phyloP scores from a whole-genome alignment of 192 early-diverging fungal genomes.

The Geranomyces variabilis region DNA sequence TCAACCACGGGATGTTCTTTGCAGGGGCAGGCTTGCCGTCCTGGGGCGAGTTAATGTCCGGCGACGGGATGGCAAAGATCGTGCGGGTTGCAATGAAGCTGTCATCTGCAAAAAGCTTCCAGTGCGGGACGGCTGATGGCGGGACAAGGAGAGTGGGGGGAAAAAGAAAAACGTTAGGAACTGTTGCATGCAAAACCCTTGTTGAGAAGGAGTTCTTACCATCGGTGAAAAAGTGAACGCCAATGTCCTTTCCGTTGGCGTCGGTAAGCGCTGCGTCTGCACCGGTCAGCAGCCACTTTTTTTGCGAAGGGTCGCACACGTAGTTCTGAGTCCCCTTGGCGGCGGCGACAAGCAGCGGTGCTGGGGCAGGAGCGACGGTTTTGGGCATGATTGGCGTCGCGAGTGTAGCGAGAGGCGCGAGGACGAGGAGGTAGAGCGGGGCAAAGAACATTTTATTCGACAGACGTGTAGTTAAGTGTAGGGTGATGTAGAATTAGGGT shows the following conservation, averaged over 20 bases:
- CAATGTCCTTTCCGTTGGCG: conserved; percentile 11
- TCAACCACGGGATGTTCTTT: conserved; percentile 22
- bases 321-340: conserved; percentile 23
- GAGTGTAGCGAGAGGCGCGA: not conserved
- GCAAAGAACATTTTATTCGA: not conserved
- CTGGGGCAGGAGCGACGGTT: not conserved
- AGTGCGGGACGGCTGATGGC: conserved; percentile 26
- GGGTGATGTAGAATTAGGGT: not conserved
- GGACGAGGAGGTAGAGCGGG: not conserved
- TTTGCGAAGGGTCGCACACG: conserved; percentile 12
- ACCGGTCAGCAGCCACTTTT: conserved; percentile 24
- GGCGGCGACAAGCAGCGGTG: not conserved
- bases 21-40: not conserved
- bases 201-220: conserved; percentile 22
- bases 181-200: not conserved
- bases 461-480: too few species aligned
- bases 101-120: conserved; percentile 12
- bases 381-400: not conserved
- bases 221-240: conserved; percentile 28
- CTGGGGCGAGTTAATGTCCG: not conserved
- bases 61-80: conserved; percentile 19
- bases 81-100: conserved; percentile 10
- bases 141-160: not conserved
- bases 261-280: conserved; percentile 26
- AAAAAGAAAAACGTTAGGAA: not conserved